Conservation (phyloP, 2,329 filamentous ascomycete genomes). For the Pseudogymnoascus sp. region DNA sequence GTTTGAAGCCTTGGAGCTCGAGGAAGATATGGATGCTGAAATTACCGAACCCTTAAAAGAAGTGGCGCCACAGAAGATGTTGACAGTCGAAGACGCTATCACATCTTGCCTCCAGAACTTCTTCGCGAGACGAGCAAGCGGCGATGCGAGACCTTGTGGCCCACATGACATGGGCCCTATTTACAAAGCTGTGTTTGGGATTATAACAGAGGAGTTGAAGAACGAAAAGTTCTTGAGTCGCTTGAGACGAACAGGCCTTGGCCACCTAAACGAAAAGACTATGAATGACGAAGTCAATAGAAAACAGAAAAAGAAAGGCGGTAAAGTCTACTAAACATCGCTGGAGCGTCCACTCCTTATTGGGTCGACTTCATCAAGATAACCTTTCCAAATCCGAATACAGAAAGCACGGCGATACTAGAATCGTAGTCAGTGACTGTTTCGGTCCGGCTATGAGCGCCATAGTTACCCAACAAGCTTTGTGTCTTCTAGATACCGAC, state of each 20-base stretch:
- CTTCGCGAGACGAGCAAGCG: constrained; percentile 24
- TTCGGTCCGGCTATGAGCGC: not conserved
- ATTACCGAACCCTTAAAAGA: not conserved
- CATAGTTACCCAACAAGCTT: not conserved
- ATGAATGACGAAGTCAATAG: not conserved
- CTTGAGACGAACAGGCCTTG: constrained; percentile 16
- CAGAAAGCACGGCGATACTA: not conserved
- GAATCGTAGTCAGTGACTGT: no score
- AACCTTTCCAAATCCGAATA: not conserved
- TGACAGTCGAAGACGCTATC: constrained; percentile 20
- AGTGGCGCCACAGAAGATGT: constrained; percentile 11
- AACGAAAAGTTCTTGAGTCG: constrained; percentile 17
- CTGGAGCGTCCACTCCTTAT: not conserved
- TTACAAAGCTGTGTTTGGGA: constrained; percentile 16
- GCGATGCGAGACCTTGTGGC: constrained; percentile 23
- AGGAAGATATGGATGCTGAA: constrained; percentile 5
- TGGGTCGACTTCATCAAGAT: not conserved
- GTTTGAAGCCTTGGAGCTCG: constrained; percentile 5
- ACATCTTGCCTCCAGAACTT: constrained; percentile 19
- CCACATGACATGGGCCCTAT: constrained; percentile 23
- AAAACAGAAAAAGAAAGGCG: constrained; percentile 13
- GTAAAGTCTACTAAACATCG: not conserved
- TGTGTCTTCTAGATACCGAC: not conserved
- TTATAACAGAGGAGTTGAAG: constrained; percentile 15
- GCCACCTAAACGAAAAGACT: constrained; percentile 6